Percentiles rank a stretch among this genome's conserved stretches.
phyloP scores from a whole-genome alignment of 2,329 filamentous ascomycete species.

The Penicillium rolfsii region DNA sequence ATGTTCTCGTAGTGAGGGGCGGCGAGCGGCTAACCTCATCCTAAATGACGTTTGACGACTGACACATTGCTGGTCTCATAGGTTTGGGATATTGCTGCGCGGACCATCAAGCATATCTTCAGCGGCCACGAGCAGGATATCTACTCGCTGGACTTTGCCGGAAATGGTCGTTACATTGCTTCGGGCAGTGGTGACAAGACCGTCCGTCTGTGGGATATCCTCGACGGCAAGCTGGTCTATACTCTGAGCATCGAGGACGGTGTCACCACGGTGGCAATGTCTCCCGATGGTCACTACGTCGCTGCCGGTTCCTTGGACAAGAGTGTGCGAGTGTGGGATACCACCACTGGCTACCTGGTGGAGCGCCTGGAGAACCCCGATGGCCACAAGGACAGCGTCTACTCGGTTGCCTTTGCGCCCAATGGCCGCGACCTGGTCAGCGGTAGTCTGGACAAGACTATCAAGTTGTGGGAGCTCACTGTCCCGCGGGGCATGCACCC shows the following conservation, averaged over 20 bases:
- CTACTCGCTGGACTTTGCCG: conserved; percentile 92
- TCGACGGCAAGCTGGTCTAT: conserved; percentile 77
- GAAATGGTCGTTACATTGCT: conserved; percentile 90
- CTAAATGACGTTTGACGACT: conserved; percentile 4
- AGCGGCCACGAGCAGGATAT: conserved; percentile 98
- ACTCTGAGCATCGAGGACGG: conserved; percentile 94
- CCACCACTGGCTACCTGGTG: conserved; percentile 78
- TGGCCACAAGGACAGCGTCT: conserved; percentile 96
- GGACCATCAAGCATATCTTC: conserved; percentile 89
- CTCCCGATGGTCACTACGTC: conserved; percentile 89
- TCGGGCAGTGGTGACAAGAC: conserved; percentile 94
- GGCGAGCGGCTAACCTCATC: not conserved
- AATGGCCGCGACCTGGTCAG: conserved; percentile 91
- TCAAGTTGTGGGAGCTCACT: conserved; percentile 97
- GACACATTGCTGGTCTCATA: conserved; percentile 40
- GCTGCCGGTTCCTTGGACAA: conserved; percentile 95
- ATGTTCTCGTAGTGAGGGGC: not conserved
- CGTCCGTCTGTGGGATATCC: conserved; percentile 94
- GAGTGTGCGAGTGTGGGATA: conserved; percentile 97
- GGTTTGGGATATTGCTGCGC: conserved; percentile 91
- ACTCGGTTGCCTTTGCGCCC: conserved; percentile 93
- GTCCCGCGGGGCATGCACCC: conserved; percentile 69
- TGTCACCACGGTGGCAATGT: conserved; percentile 96
- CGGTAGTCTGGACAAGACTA: conserved; percentile 94
- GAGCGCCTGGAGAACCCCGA: conserved; percentile 91